phyloP scores from a whole-genome alignment of 139 green algal genomes.

The Asterochloris erici region DNA sequence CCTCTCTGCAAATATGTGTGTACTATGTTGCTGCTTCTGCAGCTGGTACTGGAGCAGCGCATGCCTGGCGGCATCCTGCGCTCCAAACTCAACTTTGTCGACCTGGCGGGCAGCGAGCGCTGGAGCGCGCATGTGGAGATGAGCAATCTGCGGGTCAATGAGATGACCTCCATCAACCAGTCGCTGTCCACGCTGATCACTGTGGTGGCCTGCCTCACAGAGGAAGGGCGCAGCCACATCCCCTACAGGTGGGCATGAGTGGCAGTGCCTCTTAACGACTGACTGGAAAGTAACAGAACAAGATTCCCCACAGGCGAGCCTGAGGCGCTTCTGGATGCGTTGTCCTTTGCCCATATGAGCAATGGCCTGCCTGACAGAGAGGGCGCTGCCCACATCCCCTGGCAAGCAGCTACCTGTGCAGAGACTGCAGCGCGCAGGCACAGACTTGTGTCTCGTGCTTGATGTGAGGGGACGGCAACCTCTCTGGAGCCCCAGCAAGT shows the following conservation, averaged over 20 bases:
- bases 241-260: slow-evolving; percentile 42
- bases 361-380: too few relatives aligned
- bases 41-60: slow-evolving; percentile 11
- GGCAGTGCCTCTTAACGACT: too few relatives aligned
- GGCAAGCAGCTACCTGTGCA: too few relatives aligned
- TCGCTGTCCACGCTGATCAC: slow-evolving; percentile 47
- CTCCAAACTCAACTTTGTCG: slow-evolving; percentile 51
- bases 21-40: slow-evolving; percentile 5
- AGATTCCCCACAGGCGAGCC: background rate
- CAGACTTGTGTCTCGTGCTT: too few relatives aligned
- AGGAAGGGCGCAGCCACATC: slow-evolving; percentile 36
- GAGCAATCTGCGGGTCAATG: slow-evolving; percentile 18
- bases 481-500: too few relatives aligned
- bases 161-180: slow-evolving; percentile 66
- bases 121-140: slow-evolving; percentile 38
- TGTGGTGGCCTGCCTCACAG: slow-evolving; percentile 56
- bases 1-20: background rate
- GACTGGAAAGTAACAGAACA: too few relatives aligned
- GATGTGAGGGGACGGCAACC: too few relatives aligned
- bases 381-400: too few relatives aligned
- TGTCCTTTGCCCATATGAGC: background rate
- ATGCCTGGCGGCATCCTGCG: slow-evolving; percentile 30
- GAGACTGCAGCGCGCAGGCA: too few relatives aligned
- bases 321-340: background rate
- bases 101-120: slow-evolving; percentile 42